phyloP scores from a whole-genome alignment of 768 basidiomycete genomes.

The Amanita thiersii region DNA sequence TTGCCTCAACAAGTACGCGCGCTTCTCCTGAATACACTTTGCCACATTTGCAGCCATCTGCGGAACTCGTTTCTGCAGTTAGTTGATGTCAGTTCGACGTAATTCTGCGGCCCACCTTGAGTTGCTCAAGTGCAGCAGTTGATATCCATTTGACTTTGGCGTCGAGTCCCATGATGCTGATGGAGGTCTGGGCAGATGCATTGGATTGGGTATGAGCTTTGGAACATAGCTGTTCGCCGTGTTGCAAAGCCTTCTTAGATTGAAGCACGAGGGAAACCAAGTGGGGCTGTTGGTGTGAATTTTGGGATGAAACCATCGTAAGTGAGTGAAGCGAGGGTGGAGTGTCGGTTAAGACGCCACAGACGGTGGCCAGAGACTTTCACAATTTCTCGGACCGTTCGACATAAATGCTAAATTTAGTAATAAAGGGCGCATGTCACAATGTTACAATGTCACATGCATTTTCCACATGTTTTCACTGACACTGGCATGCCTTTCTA shows the following conservation, averaged over 20 bases:
- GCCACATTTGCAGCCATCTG: conserved; percentile 70
- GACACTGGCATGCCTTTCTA: too few relatives aligned
- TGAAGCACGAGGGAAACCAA: conserved; percentile 71
- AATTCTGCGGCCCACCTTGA: conserved; percentile 41
- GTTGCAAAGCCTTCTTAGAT: conserved; percentile 77
- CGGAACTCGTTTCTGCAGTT: not conserved
- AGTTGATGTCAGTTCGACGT: not conserved
- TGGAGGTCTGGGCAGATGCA: conserved; percentile 53
- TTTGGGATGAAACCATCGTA: conserved; percentile 4
- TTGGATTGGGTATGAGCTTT: conserved; percentile 57
- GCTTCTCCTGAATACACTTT: conserved; percentile 68
- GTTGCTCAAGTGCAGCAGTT: conserved; percentile 66
- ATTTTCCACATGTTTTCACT: too few relatives aligned
- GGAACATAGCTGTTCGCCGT: conserved; percentile 69
- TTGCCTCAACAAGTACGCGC: conserved; percentile 47
- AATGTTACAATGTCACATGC: too few relatives aligned
- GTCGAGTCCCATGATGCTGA: conserved; percentile 71
- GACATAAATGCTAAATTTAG: too few relatives aligned
- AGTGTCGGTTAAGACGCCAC: too few relatives aligned
- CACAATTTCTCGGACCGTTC: too few relatives aligned
- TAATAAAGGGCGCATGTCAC: too few relatives aligned
- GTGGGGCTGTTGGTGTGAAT: conserved; percentile 40
- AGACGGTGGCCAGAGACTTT: too few relatives aligned
- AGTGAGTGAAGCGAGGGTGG: not conserved
- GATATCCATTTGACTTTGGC: conserved; percentile 76